Evolutionary conservation across 257 asterid genomes (phyloP), one percentile per base, ranked within the genome.

Genomic region (Jaltomata sinuosa): DNA sequence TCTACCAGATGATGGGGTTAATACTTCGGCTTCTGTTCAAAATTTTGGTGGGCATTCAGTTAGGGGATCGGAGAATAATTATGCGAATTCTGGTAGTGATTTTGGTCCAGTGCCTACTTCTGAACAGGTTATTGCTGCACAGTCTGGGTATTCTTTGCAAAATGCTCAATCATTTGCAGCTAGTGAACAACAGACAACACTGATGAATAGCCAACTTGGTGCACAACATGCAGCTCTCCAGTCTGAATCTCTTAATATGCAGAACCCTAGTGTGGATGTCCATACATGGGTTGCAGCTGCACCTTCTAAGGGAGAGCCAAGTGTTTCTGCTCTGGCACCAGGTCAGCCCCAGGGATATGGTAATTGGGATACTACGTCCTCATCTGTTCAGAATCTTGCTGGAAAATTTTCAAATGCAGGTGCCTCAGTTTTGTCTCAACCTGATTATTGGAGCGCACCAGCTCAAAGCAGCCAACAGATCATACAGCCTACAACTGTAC

Each of bases 391-490:
- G 86, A 91, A 82, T 85, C 89, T 91, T 50, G 81, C 93, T 3
- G 93, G 89, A 67, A 90, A 88, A 49, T 93, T 88, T 85, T 31
- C 90, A 27, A 93, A 87, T 86, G 61, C 93, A 34, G 93, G 87
- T 85, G 55, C 88, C 11, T 57, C 84, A 50, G 79, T 88, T 81
- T 84, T 89, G 89, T 85, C 92, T 79, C 97, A 91, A 78, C 83
- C 95, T 19, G 97, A 95, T 84, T 88, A 84, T 31, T 91, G 96
- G 98, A 85, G 90, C 40, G 90, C 97, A 67, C 84, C 72, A 25
- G 79, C 87, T 53, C 95, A 90, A 88, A 87, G 88, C 71, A 88
- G 82, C 87, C 98, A 89, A 86, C 89, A 89, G 32, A 93, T 87
- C 91, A 89, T 91, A 86, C 94, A 85, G 81, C 87, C 92, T 22